Base-by-base conservation (phyloP, 2,329 filamentous ascomycete genomes). In the Rhynchosporium graminicola region DNA sequence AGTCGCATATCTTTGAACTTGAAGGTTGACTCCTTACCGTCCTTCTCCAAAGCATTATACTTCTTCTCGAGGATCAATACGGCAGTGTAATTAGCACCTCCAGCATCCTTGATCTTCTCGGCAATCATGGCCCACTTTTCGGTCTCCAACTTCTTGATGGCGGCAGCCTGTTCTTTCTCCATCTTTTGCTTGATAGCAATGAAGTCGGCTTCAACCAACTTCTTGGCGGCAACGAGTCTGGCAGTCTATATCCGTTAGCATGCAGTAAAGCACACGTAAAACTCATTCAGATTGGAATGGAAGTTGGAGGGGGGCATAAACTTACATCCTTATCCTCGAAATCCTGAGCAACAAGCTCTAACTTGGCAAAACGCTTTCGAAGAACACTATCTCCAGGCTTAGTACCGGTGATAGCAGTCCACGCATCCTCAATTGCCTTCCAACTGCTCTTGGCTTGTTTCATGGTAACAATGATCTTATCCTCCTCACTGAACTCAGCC, bases 301-400 rank as follows among this genome's bases (percentile, higher is more conserved):
- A 1, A 20, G 20, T 20, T 28, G 43, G 43, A 7, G 9, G 43
- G 10, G 10, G 33, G 13, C 15, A 36, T 42, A 13, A 33, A 65
- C 63, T 61, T 61, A 65, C 63, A 61, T 65, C 61, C n/a, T 50
- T 58, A 28, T 57, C 61, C 13, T 58, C 59, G 40, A 57, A 65
- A 8, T 63, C 56, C 8, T 43, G 29, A 55, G 61, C 54, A 31
- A 59, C 54, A 54, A 61, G 54, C 43, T 51, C 48, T 29, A 65
- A 50, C 29, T 47, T 59, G 20, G 55, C 48, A 15, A 40, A 59
- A 42, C 56, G 58, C 60, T 65, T 65, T 38, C 63, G 57, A 9
- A 63, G 13, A 33, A 45, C 38, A 57, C 61, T 61, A 13, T 50
- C 61, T 8, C 61, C 63, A 9, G 63, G 63, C 0, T 13, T 28